Evolutionary conservation across 495 filamentous ascomycete species (phyloP).

Genomic region (Penicillium nucicola): DNA sequence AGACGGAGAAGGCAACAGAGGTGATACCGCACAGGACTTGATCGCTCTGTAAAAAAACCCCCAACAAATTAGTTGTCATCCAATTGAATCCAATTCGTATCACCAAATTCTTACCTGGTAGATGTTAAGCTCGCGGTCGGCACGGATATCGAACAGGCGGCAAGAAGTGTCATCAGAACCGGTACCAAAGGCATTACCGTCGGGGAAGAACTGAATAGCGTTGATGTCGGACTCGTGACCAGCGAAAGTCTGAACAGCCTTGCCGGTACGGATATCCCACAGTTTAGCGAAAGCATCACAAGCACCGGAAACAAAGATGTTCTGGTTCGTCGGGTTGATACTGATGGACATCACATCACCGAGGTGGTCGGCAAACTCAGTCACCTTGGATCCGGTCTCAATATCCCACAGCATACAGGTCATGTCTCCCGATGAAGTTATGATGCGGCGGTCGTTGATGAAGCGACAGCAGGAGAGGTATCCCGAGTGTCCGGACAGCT

Average conservation of each 20-base stretch:
- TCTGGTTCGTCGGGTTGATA: slow-evolving; percentile 98
- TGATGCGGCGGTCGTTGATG: slow-evolving; percentile 96
- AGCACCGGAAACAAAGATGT: slow-evolving; percentile 92
- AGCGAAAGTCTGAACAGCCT: slow-evolving; percentile 97
- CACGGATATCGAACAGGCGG: slow-evolving; percentile 95
- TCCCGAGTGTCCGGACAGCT: slow-evolving; percentile 94
- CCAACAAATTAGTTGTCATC: slow-evolving; percentile 9
- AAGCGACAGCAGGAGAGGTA: slow-evolving; percentile 99
- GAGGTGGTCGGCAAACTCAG: slow-evolving; percentile 96
- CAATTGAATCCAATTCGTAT: not conserved
- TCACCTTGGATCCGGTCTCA: slow-evolving; percentile 93
- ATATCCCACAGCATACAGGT: slow-evolving; percentile 99
- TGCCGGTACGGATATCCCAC: slow-evolving; percentile 98
- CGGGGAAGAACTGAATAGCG: slow-evolving; percentile 98
- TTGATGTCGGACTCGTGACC: slow-evolving; percentile 99
- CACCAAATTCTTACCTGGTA: slow-evolving; percentile 67
- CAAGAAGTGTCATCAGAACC: slow-evolving; percentile 98
- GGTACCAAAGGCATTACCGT: slow-evolving; percentile 97
- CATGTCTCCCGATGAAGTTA: slow-evolving; percentile 99
- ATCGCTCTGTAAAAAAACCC: slow-evolving; percentile 64
- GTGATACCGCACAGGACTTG: slow-evolving; percentile 98
- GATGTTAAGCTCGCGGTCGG: slow-evolving; percentile 91
- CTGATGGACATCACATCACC: slow-evolving; percentile 99
- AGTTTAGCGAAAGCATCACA: slow-evolving; percentile 98
- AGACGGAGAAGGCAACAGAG: slow-evolving; percentile 96